These are phyloP conservation scores for Colletotrichum sp. DNA, from an alignment of 2,329 filamentous ascomycete species.

Conservation along the genomic window DNA sequence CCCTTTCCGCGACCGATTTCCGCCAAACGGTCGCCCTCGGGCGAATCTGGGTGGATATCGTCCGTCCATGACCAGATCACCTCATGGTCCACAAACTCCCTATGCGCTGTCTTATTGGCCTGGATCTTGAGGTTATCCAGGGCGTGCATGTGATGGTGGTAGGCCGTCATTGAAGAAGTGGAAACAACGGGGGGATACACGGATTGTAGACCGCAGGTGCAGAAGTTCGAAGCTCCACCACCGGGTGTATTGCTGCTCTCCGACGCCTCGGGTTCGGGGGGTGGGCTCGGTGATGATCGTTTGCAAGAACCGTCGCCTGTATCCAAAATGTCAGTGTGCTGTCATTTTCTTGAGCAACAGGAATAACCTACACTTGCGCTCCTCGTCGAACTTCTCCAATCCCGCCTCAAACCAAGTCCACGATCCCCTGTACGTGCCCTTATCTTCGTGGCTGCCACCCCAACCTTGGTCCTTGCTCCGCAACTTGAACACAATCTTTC, in stretches of 20 bases:
- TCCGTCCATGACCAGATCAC: constrained; percentile 62
- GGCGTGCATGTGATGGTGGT: constrained; percentile 42
- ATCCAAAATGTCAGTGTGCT: not conserved
- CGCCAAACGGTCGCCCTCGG: constrained; percentile 40
- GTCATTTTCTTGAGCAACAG: fast-evolving
- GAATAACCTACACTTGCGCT: constrained; percentile 26
- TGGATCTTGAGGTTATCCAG: constrained; percentile 50
- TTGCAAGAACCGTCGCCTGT: constrained; percentile 13
- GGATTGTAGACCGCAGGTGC: constrained; percentile 40
- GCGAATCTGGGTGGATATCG: constrained; percentile 46
- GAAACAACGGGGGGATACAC: constrained; percentile 34
- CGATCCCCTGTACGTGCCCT: constrained; percentile 50
- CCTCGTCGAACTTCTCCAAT: constrained; percentile 57
- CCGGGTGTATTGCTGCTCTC: not conserved
- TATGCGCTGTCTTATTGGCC: constrained; percentile 44
- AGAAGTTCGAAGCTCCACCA: constrained; percentile 23
- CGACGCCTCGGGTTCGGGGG: not conserved
- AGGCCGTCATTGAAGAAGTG: constrained; percentile 26
- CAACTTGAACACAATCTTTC: constrained; percentile 67
- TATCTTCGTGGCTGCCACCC: constrained; percentile 35
- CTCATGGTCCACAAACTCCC: constrained; percentile 41
- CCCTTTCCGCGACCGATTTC: constrained; percentile 52
- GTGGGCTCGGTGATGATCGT: not conserved
- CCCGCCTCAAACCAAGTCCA: constrained; percentile 71
- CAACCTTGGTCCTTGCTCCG: constrained; percentile 65